These are phyloP conservation scores for Eucalyptus cloeziana DNA, from an alignment of 345 rosid species.

Conservation along the genomic window DNA sequence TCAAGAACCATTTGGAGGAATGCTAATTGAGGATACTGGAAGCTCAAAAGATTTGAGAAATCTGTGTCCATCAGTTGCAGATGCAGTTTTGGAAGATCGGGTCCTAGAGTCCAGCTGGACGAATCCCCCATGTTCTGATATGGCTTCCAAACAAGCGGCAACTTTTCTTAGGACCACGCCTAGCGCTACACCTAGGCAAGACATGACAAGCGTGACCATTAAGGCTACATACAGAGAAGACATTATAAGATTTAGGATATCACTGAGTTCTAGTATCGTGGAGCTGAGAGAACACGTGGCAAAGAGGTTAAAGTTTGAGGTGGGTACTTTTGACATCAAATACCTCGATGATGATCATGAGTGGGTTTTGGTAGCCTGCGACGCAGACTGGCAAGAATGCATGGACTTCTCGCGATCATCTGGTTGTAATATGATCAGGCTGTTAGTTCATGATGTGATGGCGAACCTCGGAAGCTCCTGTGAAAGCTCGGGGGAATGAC, in stretches of 20 bases:
- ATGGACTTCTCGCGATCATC: conserved; percentile 55
- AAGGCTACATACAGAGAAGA: conserved; percentile 79
- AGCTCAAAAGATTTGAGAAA: conserved; percentile 80
- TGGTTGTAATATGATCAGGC: conserved; percentile 44
- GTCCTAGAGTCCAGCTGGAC: conserved; percentile 15
- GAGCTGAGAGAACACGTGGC: conserved; percentile 81
- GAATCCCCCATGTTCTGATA: neutral
- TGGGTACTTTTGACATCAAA: conserved; percentile 65
- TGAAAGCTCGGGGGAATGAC: conserved; percentile 64
- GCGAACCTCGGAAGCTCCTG: conserved; percentile 76
- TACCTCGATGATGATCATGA: conserved; percentile 82
- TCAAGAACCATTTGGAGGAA: conserved; percentile 43
- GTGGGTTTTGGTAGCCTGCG: conserved; percentile 73
- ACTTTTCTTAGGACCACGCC: conserved; percentile 14
- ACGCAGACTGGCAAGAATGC: conserved; percentile 81
- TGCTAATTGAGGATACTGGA: conserved; percentile 70
- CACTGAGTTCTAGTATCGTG: conserved; percentile 29
- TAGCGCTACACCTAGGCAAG: conserved; percentile 1
- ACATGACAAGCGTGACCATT: conserved; percentile 34
- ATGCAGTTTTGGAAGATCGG: conserved; percentile 30
- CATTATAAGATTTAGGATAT: conserved; percentile 71
- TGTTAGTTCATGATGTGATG: conserved; percentile 55
- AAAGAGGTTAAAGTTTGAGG: conserved; percentile 73
- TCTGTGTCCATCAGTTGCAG: conserved; percentile 43
- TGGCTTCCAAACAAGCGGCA: conserved; percentile 1